phyloP scores from a whole-genome alignment of 225 moss, liverwort and hornwort genomes.

The Physcomitrellopsis africana region DNA sequence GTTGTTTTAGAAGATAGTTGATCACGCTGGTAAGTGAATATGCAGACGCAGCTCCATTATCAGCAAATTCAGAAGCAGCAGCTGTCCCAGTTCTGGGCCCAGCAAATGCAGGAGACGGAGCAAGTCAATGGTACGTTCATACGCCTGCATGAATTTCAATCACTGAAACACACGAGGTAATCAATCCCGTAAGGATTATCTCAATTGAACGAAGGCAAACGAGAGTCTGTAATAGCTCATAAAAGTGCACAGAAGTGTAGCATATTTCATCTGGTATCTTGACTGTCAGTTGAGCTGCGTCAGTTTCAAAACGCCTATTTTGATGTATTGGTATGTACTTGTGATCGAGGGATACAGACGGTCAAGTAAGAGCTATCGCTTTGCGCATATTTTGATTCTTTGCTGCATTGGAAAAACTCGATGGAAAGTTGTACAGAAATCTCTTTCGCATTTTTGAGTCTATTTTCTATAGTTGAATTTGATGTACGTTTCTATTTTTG shows the following conservation, averaged over 20 bases:
- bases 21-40: constrained; percentile 3
- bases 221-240: neutral
- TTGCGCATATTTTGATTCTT: neutral
- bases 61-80: constrained; percentile 42
- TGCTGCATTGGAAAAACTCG: neutral
- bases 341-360: neutral
- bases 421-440: neutral
- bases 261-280: neutral
- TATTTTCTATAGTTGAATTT: neutral
- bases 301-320: neutral
- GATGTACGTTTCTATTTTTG: constrained; percentile 2
- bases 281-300: neutral
- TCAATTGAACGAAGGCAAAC: neutral
- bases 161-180: neutral
- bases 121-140: constrained; percentile 27
- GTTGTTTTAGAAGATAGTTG: constrained; percentile 7
- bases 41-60: constrained; percentile 35
- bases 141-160: neutral
- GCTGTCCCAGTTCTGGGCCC: constrained; percentile 33
- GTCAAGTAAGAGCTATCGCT: neutral
- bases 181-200: neutral
- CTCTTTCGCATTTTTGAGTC: neutral
- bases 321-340: neutral
- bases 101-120: constrained; percentile 42
- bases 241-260: constrained; percentile 3